phyloP scores from a whole-genome alignment of 352 stramenopile genomes.

The Phytophthora boehmeriae region DNA sequence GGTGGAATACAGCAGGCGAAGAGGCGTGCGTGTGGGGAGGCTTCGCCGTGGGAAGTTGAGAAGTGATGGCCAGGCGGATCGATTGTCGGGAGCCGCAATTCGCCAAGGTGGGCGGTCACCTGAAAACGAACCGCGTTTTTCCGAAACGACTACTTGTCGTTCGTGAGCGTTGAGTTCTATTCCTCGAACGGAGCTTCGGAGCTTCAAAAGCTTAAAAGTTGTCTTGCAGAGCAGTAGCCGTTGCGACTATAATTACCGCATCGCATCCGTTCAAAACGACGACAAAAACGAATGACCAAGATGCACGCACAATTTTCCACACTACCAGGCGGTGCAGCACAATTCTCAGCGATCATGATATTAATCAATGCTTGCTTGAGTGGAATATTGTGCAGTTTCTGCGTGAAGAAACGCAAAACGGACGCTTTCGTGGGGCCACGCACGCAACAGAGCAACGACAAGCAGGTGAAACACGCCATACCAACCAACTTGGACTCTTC shows the following conservation, averaged over 20 bases:
- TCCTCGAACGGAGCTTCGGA: no score
- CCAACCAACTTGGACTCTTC: not conserved
- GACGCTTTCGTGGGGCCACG: no score
- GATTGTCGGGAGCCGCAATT: constrained; percentile 23
- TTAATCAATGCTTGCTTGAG: no score
- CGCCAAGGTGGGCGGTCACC: constrained; percentile 29
- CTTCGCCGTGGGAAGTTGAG: constrained; percentile 45
- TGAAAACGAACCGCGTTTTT: constrained; percentile 41
- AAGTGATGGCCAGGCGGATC: constrained; percentile 37
- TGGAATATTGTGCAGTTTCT: no score
- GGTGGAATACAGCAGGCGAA: constrained; percentile 41
- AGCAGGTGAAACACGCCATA: not conserved
- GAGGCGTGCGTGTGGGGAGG: constrained; percentile 37
- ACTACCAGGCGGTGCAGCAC: constrained; percentile 22
- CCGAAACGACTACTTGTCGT: constrained; percentile 37
- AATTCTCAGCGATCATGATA: no score
- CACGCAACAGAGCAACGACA: constrained; percentile 9
- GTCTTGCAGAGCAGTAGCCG: no score
- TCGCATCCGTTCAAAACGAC: no score
- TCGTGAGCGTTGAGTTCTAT: constrained; percentile 27
- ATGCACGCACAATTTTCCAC: no score
- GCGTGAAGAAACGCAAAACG: constrained; percentile 38
- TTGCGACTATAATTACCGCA: no score
- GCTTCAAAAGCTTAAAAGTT: no score
- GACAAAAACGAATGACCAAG: no score